Base-by-base conservation (phyloP, 2,329 filamentous ascomycete genomes). In the Amphichorda felina region DNA sequence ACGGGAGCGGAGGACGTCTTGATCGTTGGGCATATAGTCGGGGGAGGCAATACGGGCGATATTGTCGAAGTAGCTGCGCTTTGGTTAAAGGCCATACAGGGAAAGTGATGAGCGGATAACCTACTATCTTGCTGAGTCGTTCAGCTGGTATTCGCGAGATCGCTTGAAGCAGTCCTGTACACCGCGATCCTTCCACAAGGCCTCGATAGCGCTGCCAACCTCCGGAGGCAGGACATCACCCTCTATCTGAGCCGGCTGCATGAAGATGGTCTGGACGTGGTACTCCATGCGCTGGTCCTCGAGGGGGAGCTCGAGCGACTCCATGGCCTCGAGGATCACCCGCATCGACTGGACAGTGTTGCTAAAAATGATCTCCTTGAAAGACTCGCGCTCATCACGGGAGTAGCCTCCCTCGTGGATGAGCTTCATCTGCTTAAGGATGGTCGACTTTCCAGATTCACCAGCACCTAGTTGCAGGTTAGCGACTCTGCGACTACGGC, bases 371-470 rank as follows among this genome's bases (percentile, higher is more conserved):
- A 79, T 79, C 50, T 79, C 75, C 59, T 79, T 79, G 66, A 79
- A 79, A 5, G 72, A 78, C 55, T 79, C 74, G 43, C 74, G 69
- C 57, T 80, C 75, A 47, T 96, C 91, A 59, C 89, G 83, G 43
- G 91, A 96, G 69, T 96, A 98, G 49, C 91, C 89, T 45, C 91
- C 91, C 70, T 98, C 91, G 62, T 98, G 86, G 54, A 98, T 98
- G 54, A 98, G 82, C 73, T 96, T 98, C 91, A 98, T 96, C 69
- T 96, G 89, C 69, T 96, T 96, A 46, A 96, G 76, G 43, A 96
- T 89, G 4, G 89, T 96, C 6, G 89, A 95, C 63, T 96, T 98
- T 51, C 91, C 61, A 41, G 61, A 63, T 88, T 98, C 91, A 81
- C 91, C 89, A 66, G 91, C 91, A 72, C 86, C 86, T 93, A 51